Conservation (phyloP, 2,329 filamentous ascomycete species). For the Venturia oleaginea region DNA sequence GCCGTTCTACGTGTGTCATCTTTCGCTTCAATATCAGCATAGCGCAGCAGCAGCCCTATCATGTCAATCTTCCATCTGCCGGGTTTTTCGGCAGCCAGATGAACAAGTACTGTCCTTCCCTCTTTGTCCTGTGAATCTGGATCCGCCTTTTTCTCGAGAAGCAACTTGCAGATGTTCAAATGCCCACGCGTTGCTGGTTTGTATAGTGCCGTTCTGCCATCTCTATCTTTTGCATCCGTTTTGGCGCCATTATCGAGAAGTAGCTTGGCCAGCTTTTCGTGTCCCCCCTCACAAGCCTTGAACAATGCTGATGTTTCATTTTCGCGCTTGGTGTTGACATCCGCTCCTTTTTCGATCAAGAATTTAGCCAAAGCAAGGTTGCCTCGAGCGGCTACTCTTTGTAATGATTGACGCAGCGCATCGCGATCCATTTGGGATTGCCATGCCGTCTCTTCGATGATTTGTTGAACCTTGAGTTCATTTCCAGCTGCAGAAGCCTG, state of each 20-base stretch:
- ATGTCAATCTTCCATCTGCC: conserved; percentile 11
- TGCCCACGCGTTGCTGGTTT: conserved; percentile 15
- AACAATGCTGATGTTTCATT: conserved; percentile 9
- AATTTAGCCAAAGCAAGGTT: conserved; percentile 5
- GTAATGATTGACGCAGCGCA: conserved; percentile 13
- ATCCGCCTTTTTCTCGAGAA: conserved; percentile 29
- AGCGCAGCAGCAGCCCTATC: conserved; percentile 11
- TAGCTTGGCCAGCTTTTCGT: conserved; percentile 7
- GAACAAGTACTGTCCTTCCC: conserved; percentile 28
- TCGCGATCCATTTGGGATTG: conserved; percentile 11
- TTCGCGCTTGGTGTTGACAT: conserved; percentile 10
- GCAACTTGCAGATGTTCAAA: conserved; percentile 24
- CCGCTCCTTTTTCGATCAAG: conserved; percentile 10
- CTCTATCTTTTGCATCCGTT: conserved; percentile 11
- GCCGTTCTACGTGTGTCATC: conserved; percentile 13
- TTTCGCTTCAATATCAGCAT: conserved; percentile 13
- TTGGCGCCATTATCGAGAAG: conserved; percentile 12
- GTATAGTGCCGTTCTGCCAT: conserved; percentile 12
- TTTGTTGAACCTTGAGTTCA: conserved; percentile 4
- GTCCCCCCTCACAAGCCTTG: conserved; percentile 8
- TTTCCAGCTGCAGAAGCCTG: conserved; percentile 8
- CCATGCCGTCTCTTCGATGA: conserved; percentile 13
- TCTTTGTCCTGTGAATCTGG: conserved; percentile 29
- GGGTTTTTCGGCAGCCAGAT: conserved; percentile 31
- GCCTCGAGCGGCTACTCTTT: conserved; percentile 12